Percentiles rank a stretch among this genome's conserved stretches.
phyloP scores from a whole-genome alignment of 1,284 basidiomycete genomes.

The Fomitopsis pinicola region DNA sequence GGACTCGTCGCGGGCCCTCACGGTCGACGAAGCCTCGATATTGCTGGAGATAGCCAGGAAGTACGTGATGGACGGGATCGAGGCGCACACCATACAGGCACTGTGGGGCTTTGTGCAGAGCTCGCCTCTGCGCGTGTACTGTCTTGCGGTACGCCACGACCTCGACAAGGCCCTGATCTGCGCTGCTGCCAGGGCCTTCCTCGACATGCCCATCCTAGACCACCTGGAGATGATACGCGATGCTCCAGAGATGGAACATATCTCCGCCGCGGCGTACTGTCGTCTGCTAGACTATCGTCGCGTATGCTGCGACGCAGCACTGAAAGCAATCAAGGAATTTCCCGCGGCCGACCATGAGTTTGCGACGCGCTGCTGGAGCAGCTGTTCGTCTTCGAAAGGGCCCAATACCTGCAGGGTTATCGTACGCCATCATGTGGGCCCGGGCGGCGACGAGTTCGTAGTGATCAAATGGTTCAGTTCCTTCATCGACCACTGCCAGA shows the following conservation, averaged over 20 bases:
- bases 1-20: slow-evolving; percentile 7
- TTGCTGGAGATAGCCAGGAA: slow-evolving; percentile 8
- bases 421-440: not conserved
- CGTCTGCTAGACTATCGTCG: not conserved
- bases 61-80: slow-evolving; percentile 9
- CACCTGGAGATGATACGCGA: not conserved
- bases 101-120: not conserved
- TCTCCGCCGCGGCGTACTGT: not conserved
- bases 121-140: not conserved
- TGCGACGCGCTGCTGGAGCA: not conserved
- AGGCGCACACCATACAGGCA: not conserved
- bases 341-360: too few species aligned
- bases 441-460: not conserved
- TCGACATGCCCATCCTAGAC: not conserved
- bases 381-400: not conserved
- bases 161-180: not conserved
- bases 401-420: not conserved
- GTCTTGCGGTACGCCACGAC: not conserved
- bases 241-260: not conserved
- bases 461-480: not conserved
- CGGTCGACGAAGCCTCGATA: not conserved
- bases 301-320: not conserved
- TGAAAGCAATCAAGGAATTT: too few species aligned
- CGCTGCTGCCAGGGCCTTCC: not conserved
- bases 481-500: not conserved